phyloP scores from a whole-genome alignment of 2,329 filamentous ascomycete species.

The Sphaerostilbella broomeana region DNA sequence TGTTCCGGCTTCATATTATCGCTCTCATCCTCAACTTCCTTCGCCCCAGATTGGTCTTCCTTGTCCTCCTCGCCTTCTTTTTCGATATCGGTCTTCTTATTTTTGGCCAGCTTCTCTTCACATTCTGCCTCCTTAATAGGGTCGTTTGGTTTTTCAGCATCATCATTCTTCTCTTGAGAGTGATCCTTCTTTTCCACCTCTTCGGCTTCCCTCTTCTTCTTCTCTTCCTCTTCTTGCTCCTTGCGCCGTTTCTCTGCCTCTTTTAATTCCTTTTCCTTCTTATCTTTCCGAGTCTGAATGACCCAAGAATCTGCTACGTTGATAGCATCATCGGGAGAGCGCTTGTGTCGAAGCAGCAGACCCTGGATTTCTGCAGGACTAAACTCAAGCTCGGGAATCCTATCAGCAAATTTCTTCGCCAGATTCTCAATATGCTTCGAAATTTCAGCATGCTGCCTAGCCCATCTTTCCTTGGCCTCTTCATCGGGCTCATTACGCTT shows the following conservation, averaged over 20 bases:
- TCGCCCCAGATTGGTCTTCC: constrained; percentile 1
- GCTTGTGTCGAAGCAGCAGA: constrained; percentile 50
- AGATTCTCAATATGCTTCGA: constrained; percentile 37
- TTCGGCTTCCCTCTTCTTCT: constrained; percentile 26
- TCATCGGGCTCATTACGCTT: constrained; percentile 22
- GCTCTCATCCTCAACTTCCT: neutral
- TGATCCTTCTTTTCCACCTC: constrained; percentile 25
- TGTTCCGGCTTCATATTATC: constrained; percentile 12
- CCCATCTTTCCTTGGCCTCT: constrained; percentile 25
- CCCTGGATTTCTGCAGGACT: constrained; percentile 57
- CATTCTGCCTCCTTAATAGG: constrained; percentile 20
- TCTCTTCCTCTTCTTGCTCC: constrained; percentile 25
- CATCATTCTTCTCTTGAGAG: constrained; percentile 22
- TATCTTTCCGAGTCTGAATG: constrained; percentile 41
- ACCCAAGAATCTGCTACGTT: constrained; percentile 44
- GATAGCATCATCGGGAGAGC: constrained; percentile 42
- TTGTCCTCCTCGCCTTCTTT: neutral
- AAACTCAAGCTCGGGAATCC: constrained; percentile 50
- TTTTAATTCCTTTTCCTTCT: constrained; percentile 38
- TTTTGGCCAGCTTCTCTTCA: constrained; percentile 13
- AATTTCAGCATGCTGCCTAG: constrained; percentile 28
- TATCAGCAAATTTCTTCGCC: constrained; percentile 42
- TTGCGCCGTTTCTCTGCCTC: constrained; percentile 36
- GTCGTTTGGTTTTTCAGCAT: constrained; percentile 17
- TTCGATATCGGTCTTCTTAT: constrained; percentile 2